A percentile compares a stretch with the other conserved stretches of the same genome.
Conservation (phyloP, 2,329 filamentous ascomycete genomes). For the Neonectria coccinea region DNA sequence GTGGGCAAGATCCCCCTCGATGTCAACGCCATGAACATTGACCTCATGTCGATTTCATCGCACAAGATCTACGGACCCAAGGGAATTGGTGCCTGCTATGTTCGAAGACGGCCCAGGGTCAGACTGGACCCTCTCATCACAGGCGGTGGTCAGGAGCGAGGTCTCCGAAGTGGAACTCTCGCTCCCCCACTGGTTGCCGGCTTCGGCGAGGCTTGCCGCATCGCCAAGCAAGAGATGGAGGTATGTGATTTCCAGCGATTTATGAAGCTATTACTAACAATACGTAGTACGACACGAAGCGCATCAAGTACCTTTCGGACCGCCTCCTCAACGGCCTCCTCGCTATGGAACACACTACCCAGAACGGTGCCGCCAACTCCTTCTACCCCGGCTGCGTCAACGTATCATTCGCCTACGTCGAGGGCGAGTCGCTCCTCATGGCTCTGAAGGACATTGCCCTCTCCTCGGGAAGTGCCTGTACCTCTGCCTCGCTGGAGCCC, state of each 20-base stretch:
- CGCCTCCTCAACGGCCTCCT: constrained; percentile 85
- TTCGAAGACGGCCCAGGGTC: constrained; percentile 90
- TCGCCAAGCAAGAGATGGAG: constrained; percentile 89
- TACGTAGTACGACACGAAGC: constrained; percentile 87
- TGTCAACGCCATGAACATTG: constrained; percentile 97
- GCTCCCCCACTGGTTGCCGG: constrained; percentile 90
- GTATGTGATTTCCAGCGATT: constrained; percentile 67
- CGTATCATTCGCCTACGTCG: constrained; percentile 97
- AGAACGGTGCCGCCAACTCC: constrained; percentile 85
- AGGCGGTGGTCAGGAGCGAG: constrained; percentile 95
- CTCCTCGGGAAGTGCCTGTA: constrained; percentile 96
- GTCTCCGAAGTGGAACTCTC: constrained; percentile 91
- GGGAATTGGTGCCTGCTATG: constrained; percentile 95
- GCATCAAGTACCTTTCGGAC: constrained; percentile 85
- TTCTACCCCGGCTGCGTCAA: constrained; percentile 99
- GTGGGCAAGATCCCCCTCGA: constrained; percentile 98
- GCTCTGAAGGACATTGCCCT: constrained; percentile 97
- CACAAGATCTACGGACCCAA: constrained; percentile 99
- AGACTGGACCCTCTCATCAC: constrained; percentile 96
- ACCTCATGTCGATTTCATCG: constrained; percentile 98
- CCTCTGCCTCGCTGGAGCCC: constrained; percentile 94
- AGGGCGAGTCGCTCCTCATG: constrained; percentile 98
- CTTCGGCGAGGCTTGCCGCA: constrained; percentile 94
- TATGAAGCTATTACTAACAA: constrained; percentile 36
- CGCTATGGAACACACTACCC: constrained; percentile 88